Evolutionary conservation across 495 filamentous ascomycete species (phyloP), one percentile per base, ranked within the genome.

Genomic region (Neurospora sp.): DNA sequence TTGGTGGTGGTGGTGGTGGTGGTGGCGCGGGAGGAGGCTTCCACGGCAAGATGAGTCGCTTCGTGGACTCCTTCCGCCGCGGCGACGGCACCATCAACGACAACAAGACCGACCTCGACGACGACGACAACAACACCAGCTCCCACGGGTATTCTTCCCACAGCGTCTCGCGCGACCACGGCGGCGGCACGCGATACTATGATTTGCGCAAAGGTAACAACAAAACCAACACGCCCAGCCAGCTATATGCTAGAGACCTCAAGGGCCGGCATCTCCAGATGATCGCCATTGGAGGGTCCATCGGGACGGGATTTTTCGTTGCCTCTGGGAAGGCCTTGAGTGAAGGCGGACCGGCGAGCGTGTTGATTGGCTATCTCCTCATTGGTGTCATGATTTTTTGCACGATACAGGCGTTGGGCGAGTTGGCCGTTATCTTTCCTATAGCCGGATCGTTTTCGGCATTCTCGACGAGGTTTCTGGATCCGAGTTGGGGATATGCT

Each of bases 221-320:
- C 68, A 75, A 76, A 46, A 0, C 3, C 12, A 35, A 35, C 53
- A 79, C 78, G 68, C 78, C 79, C 22, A 77, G 74, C 72, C 76
- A 76, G 37, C 70, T 78, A n/a, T 85, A 98, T 39, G 87, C 91
- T 68, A 85, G 96, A 72, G 87, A 86, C 75, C 80, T 98, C 68
- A 96, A 96, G 82, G 89, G 90, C 6, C 87, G 94, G 20, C 94
- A 98, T 82, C 80, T 97, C 77, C 94, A 97, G 85, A 97, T 97
- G 94, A 97, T 97, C 83, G 94, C 94, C 22, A 97, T 98, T 77
- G 93, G 94, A 74, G 96, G 96, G 70, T 96, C 93, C 3, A 98
- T 99, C 75, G 96, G 95, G 72, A 96, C 94, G 41, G 95, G 94
- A 76, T 86, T 98, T 27, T 97, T 98, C 80, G 93, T 98, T 61